A percentile compares a stretch with the other conserved stretches of the same genome.
phyloP scores from a whole-genome alignment of 768 basidiomycete genomes.

The Rickenella mellea region DNA sequence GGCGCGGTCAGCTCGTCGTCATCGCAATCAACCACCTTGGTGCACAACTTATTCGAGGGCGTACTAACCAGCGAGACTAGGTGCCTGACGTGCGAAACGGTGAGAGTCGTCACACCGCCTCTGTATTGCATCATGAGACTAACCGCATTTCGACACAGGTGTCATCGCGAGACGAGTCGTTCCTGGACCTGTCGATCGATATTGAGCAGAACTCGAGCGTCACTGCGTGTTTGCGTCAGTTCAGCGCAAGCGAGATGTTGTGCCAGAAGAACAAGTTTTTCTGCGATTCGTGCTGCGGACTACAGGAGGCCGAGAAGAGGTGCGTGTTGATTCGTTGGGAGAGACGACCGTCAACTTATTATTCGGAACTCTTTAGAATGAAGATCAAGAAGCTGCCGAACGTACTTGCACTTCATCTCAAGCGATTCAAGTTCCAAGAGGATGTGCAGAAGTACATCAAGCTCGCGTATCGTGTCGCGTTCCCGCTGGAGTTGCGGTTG shows the following conservation, averaged over 20 bases:
- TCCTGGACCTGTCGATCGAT: conserved; percentile 97
- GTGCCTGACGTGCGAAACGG: conserved; percentile 96
- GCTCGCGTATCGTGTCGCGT: conserved; percentile 91
- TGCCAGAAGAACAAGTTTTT: conserved; percentile 98
- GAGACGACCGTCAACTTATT: conserved; percentile 7
- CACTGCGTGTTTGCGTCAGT: conserved; percentile 90
- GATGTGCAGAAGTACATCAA: conserved; percentile 87
- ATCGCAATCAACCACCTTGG: conserved; percentile 58
- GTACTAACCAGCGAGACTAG: conserved; percentile 93
- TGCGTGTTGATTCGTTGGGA: conserved; percentile 23
- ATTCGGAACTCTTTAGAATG: conserved; percentile 51
- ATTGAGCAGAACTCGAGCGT: conserved; percentile 98
- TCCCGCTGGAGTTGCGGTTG: conserved; percentile 87
- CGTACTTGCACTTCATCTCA: conserved; percentile 89
- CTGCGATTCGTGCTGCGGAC: conserved; percentile 92
- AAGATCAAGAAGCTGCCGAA: conserved; percentile 97
- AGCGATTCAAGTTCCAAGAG: conserved; percentile 98
- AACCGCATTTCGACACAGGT: conserved; percentile 35
- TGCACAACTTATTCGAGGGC: conserved; percentile 92
- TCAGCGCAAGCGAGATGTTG: conserved; percentile 97
- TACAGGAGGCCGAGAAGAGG: conserved; percentile 98
- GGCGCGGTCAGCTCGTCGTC: conserved; percentile 4
- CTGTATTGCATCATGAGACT: conserved; percentile 4
- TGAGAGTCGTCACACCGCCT: conserved; percentile 27
- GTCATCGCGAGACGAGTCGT: conserved; percentile 90